Evolutionary conservation across 768 basidiomycete genomes (phyloP).

Genomic region (Leccinum broughii): DNA sequence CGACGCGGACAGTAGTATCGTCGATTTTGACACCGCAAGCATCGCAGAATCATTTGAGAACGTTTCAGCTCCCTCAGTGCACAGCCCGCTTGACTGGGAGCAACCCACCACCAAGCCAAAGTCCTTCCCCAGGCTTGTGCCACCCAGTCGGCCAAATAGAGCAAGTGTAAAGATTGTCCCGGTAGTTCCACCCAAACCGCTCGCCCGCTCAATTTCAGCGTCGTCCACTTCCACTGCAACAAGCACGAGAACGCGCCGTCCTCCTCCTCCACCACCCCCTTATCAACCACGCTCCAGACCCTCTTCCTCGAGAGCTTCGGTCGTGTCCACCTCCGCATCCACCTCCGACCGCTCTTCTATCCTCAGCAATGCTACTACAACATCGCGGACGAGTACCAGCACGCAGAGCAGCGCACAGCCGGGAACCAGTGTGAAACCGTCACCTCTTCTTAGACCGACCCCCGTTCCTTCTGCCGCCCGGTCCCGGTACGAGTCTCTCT

Average conservation of each 20-base stretch:
- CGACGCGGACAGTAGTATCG: conserved; percentile 39
- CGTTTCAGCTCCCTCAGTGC: conserved; percentile 53
- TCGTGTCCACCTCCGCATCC: conserved; percentile 39
- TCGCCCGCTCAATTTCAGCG: conserved; percentile 35
- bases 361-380: conserved; percentile 45
- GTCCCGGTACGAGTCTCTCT: conserved; percentile 67
- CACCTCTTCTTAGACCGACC: conserved; percentile 51
- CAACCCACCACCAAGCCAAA: conserved; percentile 39
- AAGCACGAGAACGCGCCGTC: conserved; percentile 42
- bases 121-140: conserved; percentile 29
- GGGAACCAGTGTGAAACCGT: conserved; percentile 18
- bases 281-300: conserved; percentile 29
- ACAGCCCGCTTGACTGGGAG: conserved; percentile 59
- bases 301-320: conserved; percentile 39
- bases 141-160: conserved; percentile 52
- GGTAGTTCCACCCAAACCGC: conserved; percentile 29
- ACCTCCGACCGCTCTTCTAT: conserved; percentile 67
- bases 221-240: conserved; percentile 39
- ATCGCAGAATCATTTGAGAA: conserved; percentile 76
- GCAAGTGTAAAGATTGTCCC: conserved; percentile 28
- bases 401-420: conserved; percentile 31
- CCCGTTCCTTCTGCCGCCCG: conserved; percentile 68
- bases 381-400: conserved; percentile 40
- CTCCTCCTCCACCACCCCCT: conserved; percentile 38
- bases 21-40: conserved; percentile 53